Evolutionary conservation across 352 stramenopile genomes (phyloP), one percentile per base, ranked within the genome.

Genomic region (Elongisporangium anandrum): DNA sequence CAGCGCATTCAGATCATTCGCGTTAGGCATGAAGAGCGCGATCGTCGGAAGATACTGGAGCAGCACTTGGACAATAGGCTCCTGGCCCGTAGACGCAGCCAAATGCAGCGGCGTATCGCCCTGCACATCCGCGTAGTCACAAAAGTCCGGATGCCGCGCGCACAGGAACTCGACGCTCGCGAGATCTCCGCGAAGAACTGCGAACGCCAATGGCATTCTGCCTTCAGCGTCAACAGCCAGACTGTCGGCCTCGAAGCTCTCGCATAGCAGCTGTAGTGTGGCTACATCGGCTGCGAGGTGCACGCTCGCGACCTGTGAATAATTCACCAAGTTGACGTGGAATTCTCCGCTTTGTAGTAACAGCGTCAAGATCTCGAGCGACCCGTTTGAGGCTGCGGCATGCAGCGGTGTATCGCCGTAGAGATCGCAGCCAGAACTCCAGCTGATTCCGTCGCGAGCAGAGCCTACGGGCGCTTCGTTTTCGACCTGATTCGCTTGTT

Each of bases 101-200:
- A 87, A 67, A 48, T 92, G 80, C 58, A 90, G 56, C 50, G 78
- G 78, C 23, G 80, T 90, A 45, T 90, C 86, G n/a, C 82, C 82
- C 24, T 70, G 64, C 3, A 67, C 57, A 50, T 92, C 82, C 2
- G 78, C 75, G 51, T 90, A 92, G 60, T 90, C 80, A 12, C 81
- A 75, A 60, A 92, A 90, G 23, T 90, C 80, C 0, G 77, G 75
- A 38, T 84, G 67, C 19, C 77, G 68, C 1, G 49, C 54, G 49
- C 74, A 86, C 34, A 92, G 61, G 56, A 77, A 85, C 34, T 61
- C 55, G 26, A 89, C 77, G 58, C 80, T 87, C 1, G 61, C 71
- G 1, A 72, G 47, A 41, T 90, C 80, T 9, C 73, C 68, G 0
- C 75, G 67, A 15, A 89, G 61, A 56, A 78, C 88, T 10, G 79